Evolutionary conservation across 2,329 filamentous ascomycete species (phyloP), one percentile per base, ranked within the genome.

Genomic region (Penicillium sp.): DNA sequence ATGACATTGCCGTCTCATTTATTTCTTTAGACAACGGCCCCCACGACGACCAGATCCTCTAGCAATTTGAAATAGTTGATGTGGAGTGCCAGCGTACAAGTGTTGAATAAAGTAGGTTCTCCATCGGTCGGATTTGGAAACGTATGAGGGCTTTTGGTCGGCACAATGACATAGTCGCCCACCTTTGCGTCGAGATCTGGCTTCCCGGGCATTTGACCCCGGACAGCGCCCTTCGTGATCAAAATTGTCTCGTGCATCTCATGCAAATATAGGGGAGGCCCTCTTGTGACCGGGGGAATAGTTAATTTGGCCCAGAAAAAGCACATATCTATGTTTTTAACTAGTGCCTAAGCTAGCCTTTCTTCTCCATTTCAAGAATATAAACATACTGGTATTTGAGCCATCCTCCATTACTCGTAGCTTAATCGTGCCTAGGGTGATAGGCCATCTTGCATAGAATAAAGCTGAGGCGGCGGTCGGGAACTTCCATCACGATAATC

Each of bases 161-260:
- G 81, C 3, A 85, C 78, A 1, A 79, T 77, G 10, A 84, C 75
- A 58, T 79, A 82, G 65, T 84, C 81, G 13, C 80, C 81, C 1
- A 67, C 71, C 40, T 75, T 71, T 3, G 79, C 79, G 52, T 83
- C 79, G 46, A 80, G 63, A 54, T 72, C 62, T 20, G 69, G 65
- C 21, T 72, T 72, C 50, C 72, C 71, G 0, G 77, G 75, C 10
- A 74, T 73, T 58, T 80, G 78, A 66, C 83, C 83, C 33, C 79
- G 76, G 17, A 83, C 70, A 2, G 67, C 75, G 5, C 81, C 81
- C 47, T 76, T 67, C 1, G 54, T 80, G n/a, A 82, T 73, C 36
- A 82, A 75, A 68, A 84, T 84, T 7, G 78, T 82, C 68, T 84
- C 80, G 67, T 84, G 79, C 80, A 82, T 82, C 59, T 82, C 77